phyloP scores from a whole-genome alignment of 164 flowering plant species.

The Liquidambar formosana region DNA sequence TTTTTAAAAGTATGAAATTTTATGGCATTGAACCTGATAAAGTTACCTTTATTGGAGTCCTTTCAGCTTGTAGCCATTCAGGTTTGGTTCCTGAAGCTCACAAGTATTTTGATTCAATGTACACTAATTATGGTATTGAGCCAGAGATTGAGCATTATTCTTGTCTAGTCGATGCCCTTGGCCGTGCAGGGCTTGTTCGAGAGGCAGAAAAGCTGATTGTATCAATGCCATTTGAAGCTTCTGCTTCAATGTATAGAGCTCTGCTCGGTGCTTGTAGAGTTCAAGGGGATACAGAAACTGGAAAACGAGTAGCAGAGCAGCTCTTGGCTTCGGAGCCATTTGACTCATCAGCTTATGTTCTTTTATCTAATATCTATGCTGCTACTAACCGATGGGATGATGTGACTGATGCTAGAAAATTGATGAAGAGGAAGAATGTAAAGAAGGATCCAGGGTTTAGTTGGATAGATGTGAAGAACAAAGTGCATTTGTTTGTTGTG shows the following conservation, averaged over 20 bases:
- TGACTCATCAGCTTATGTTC: constrained; percentile 59
- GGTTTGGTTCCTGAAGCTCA: constrained; percentile 59
- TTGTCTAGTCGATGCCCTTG: constrained; percentile 67
- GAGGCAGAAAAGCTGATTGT: constrained; percentile 52
- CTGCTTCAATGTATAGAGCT: constrained; percentile 55
- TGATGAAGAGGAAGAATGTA: constrained; percentile 48
- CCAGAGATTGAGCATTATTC: constrained; percentile 65
- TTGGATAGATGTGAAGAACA: constrained; percentile 63
- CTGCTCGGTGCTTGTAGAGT: constrained; percentile 65
- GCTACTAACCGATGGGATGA: constrained; percentile 49
- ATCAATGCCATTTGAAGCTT: constrained; percentile 49
- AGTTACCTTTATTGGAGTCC: constrained; percentile 63
- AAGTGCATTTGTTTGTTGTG: constrained; percentile 54
- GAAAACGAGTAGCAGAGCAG: constrained; percentile 40
- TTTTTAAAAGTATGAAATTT: constrained; percentile 40
- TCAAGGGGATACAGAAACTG: constrained; percentile 42
- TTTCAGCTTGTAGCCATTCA: constrained; percentile 70
- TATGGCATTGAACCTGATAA: constrained; percentile 47
- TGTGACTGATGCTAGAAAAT: constrained; percentile 43
- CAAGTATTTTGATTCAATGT: constrained; percentile 40
- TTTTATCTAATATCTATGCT: constrained; percentile 64
- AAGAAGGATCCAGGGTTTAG: constrained; percentile 74
- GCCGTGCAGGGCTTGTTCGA: constrained; percentile 58
- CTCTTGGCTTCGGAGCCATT: constrained; percentile 53
- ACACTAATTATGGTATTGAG: constrained; percentile 35